These are phyloP conservation scores for Leccinellum rugosiceps DNA, from an alignment of 768 basidiomycete species.

Conservation along the genomic window DNA sequence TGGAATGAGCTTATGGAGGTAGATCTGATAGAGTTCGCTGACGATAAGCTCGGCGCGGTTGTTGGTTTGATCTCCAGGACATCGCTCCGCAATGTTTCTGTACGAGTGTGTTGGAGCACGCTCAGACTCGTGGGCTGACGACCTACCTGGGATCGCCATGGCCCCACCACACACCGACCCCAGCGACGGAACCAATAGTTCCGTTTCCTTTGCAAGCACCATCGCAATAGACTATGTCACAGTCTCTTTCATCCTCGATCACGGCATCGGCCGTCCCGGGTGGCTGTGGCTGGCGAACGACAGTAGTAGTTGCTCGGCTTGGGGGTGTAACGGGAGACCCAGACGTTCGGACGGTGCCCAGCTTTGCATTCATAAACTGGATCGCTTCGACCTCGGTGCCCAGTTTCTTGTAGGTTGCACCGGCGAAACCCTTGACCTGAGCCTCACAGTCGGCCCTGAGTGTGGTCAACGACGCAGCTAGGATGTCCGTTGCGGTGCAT, in stretches of 20 bases:
- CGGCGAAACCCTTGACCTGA: constrained; percentile 63
- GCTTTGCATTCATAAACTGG: constrained; percentile 45
- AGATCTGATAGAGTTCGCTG: constrained; percentile 23
- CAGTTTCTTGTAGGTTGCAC: constrained; percentile 71
- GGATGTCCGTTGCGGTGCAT: constrained; percentile 31
- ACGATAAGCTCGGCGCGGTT: constrained; percentile 89
- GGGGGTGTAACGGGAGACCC: constrained; percentile 27
- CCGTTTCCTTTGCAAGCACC: constrained; percentile 90
- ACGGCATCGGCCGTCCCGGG: neutral
- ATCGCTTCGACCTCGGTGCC: constrained; percentile 51
- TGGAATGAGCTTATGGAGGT: neutral
- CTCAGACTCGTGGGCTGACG: neutral
- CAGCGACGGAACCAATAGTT: constrained; percentile 59
- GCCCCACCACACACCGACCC: constrained; percentile 91
- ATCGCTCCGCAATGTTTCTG: constrained; percentile 81
- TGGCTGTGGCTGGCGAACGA: neutral
- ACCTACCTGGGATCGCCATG: constrained; percentile 53
- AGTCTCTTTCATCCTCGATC: constrained; percentile 27
- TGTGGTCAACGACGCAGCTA: constrained; percentile 22
- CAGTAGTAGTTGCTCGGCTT: constrained; percentile 10
- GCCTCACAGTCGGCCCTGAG: constrained; percentile 67
- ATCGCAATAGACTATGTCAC: constrained; percentile 74
- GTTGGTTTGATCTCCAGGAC: constrained; percentile 82
- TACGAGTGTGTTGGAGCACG: neutral
- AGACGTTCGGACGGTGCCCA: constrained; percentile 4